Base-by-base conservation (phyloP, 306 rosid genomes). In the Fagus crenata region DNA sequence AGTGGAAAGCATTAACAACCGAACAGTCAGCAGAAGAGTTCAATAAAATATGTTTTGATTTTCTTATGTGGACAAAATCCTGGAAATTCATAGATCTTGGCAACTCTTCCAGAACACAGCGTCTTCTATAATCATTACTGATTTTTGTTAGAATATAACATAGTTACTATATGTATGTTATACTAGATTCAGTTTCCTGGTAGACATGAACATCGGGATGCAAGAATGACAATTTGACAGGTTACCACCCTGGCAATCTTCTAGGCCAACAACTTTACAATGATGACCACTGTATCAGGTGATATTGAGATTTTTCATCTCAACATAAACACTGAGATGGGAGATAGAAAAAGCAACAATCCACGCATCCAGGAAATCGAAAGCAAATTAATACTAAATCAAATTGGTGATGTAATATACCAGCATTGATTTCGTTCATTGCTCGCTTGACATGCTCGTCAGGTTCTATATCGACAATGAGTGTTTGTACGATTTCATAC, bases 351-450 rank as follows among this genome's bases (percentile, higher is more conserved):
- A 64, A 15, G 46, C 28, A 15, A 37, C 22, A 33, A 64, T 59
- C 12, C 37, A 64, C 65, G 58, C 18, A n/a, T 69, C 42, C n/a
- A 46, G 28, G 13, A 46, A 68, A 12, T 46, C 40, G 0, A 53
- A 54, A 53, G 54, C 2, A 41, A 85, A 7, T 69, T 43, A 73
- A 75, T 41, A 36, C 64, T 40, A 4, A 49, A 65, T 69, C 55
- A 61, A 53, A 22, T 71, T 67, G 37, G 37, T 32, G 77, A 77
- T 67, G 61, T 73, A 76, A 35, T 49, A 60, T 86, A 92, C 98
- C 98, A 15, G 98, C 98, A 76, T 92, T 94, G 80, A 94, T 94
- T 83, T 94, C 97, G 74, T 94, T 94, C 98, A 94, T 94, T 71
- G 98, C 98, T 67, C 92, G 88, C 87, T 94, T 94, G 67, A 92